These are phyloP conservation scores for Colletotrichum sp. DNA, from an alignment of 2,329 filamentous ascomycete genomes.

Conservation along the genomic window DNA sequence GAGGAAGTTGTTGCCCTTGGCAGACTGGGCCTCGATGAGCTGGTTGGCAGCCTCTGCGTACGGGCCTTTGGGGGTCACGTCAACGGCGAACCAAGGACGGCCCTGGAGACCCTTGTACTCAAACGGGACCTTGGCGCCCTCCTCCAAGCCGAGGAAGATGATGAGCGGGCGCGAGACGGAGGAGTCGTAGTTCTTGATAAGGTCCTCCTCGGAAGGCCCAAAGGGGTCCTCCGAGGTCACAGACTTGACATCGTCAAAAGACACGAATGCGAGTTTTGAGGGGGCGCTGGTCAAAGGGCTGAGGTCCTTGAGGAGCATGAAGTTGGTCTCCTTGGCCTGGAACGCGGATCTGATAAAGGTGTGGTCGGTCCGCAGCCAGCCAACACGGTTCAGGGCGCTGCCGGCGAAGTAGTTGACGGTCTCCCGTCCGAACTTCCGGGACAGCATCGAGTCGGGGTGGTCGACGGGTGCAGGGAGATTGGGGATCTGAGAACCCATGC, in stretches of 20 bases:
- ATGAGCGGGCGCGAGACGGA: slow-evolving; percentile 69
- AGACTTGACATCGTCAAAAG: slow-evolving; percentile 69
- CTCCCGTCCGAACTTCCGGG: slow-evolving; percentile 79
- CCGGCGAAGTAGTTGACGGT: slow-evolving; percentile 85
- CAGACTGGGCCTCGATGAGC: slow-evolving; percentile 45
- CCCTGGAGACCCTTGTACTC: slow-evolving; percentile 76
- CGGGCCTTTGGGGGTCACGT: slow-evolving; percentile 76
- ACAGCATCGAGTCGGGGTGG: slow-evolving; percentile 69
- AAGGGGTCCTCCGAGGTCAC: slow-evolving; percentile 78
- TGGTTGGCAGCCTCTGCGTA: slow-evolving; percentile 66
- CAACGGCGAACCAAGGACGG: slow-evolving; percentile 86
- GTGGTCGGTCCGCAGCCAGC: slow-evolving; percentile 75
- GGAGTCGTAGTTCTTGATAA: slow-evolving; percentile 78
- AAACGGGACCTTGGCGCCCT: slow-evolving; percentile 56
- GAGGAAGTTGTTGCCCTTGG: slow-evolving; percentile 68
- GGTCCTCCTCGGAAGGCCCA: slow-evolving; percentile 71
- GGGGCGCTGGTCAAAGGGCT: slow-evolving; percentile 65
- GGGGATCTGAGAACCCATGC: slow-evolving; percentile 32
- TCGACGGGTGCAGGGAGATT: slow-evolving; percentile 46
- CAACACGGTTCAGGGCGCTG: slow-evolving; percentile 78
- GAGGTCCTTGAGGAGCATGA: slow-evolving; percentile 81
- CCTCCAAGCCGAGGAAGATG: slow-evolving; percentile 85
- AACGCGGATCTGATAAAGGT: slow-evolving; percentile 74
- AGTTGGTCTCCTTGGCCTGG: slow-evolving; percentile 67
- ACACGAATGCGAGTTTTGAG: slow-evolving; percentile 69